Conservation (phyloP, 257 asterid genomes). For the Solanum raphanifolium region DNA sequence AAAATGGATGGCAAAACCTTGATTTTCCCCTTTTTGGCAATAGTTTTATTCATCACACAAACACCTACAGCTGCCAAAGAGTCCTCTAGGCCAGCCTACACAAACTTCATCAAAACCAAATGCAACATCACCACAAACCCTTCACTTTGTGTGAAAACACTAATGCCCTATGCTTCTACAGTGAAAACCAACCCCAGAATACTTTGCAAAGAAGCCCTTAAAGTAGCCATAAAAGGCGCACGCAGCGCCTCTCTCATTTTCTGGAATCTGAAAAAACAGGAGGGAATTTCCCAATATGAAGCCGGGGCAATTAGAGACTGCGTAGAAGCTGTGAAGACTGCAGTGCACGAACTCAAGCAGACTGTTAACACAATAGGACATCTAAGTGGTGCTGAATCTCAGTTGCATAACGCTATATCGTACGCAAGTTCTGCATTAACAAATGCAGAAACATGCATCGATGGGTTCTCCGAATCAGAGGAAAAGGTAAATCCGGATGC, state of each 20-base stretch:
- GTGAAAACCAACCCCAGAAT: slow-evolving; percentile 24
- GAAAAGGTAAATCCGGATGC: slow-evolving; percentile 11
- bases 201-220: slow-evolving; percentile 47
- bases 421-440: slow-evolving; percentile 72
- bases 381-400: slow-evolving; percentile 21
- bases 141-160: slow-evolving; percentile 32
- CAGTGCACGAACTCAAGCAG: slow-evolving; percentile 35
- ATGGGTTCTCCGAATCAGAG: slow-evolving; percentile 21
- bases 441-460: slow-evolving; percentile 62
- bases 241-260: slow-evolving; percentile 19
- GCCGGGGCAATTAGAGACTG: slow-evolving; percentile 43
- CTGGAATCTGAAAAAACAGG: slow-evolving; percentile 5
- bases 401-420: slow-evolving; percentile 63
- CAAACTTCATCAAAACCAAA: slow-evolving; percentile 25
- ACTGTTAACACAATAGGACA: slow-evolving; percentile 33
- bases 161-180: slow-evolving; percentile 37
- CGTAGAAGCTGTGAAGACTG: slow-evolving; percentile 38
- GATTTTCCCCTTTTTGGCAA: background rate
- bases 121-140: slow-evolving; percentile 50
- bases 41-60: slow-evolving; percentile 1
- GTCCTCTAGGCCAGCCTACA: background rate
- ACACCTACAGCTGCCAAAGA: background rate
- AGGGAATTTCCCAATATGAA: slow-evolving; percentile 20
- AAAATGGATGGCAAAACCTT: background rate
- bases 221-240: slow-evolving; percentile 30